These are phyloP conservation scores for Hypholoma sublateritium DNA, from an alignment of 768 basidiomycete genomes.

Conservation along the genomic window DNA sequence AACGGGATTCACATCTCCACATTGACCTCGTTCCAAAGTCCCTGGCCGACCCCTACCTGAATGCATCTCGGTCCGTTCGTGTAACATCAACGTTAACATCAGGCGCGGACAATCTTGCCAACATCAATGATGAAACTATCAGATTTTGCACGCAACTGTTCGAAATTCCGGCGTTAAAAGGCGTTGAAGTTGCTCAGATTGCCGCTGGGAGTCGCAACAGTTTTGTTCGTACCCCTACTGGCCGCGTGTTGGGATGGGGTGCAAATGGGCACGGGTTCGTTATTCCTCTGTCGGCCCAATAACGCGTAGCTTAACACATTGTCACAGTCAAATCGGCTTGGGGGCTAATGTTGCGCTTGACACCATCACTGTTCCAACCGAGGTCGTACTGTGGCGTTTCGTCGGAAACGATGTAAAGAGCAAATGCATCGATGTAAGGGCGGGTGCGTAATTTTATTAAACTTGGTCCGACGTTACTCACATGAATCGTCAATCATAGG, in stretches of 20 bases:
- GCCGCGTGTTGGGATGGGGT: conserved; percentile 85
- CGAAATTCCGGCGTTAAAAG: conserved; percentile 74
- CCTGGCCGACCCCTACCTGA: conserved; percentile 48
- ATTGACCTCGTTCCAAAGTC: conserved; percentile 61
- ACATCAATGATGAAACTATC: conserved; percentile 42
- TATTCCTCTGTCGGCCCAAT: not conserved
- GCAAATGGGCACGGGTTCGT: conserved; percentile 83
- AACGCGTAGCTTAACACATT: conserved; percentile 3
- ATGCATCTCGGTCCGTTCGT: conserved; percentile 41
- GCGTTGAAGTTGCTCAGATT: conserved; percentile 63
- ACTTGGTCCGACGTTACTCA: not conserved
- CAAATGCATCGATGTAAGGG: conserved; percentile 63
- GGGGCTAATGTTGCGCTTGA: conserved; percentile 63
- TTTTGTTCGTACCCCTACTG: conserved; percentile 65
- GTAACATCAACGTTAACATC: conserved; percentile 21
- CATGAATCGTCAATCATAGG: conserved; percentile 36
- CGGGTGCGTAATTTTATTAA: conserved; percentile 42
- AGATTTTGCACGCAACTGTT: conserved; percentile 69
- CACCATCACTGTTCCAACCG: conserved; percentile 79
- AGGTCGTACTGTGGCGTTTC: conserved; percentile 71
- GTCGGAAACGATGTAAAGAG: conserved; percentile 49
- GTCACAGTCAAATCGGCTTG: conserved; percentile 74
- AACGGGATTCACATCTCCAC: conserved; percentile 33
- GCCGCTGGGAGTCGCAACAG: conserved; percentile 73
- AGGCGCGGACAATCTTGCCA: conserved; percentile 30